Evolutionary conservation across 139 green algal genomes (phyloP).

Genomic region (Eudorina sp.): DNA sequence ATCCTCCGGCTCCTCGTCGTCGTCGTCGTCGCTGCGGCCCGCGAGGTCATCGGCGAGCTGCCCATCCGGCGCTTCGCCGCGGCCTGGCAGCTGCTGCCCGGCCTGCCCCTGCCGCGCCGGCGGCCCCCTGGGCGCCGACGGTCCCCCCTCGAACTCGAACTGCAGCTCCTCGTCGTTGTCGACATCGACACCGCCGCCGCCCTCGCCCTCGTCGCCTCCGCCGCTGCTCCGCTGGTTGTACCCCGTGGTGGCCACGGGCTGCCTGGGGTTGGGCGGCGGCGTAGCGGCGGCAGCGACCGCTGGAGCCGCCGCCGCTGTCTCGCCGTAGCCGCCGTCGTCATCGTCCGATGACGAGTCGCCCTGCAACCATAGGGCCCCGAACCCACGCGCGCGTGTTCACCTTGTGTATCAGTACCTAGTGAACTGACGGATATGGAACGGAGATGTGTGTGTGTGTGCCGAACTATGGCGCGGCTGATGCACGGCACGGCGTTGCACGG

Average conservation of each 20-base stretch:
- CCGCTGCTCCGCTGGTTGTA: background rate
- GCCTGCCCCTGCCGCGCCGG: background rate
- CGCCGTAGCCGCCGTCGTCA: background rate
- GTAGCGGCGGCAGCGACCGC: background rate
- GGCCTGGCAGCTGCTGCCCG: background rate
- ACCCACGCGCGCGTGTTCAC: background rate
- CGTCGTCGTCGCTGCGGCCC: background rate
- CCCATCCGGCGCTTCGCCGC: no score
- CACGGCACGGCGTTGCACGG: no score
- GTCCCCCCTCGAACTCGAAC: conserved; percentile 39
- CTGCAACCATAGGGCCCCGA: background rate
- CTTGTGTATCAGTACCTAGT: no score
- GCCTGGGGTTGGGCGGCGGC: background rate
- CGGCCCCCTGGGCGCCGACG: background rate
- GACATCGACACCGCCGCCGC: background rate
- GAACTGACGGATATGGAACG: no score
- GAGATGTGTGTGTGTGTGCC: no score
- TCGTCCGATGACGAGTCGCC: background rate
- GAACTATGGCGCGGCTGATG: no score
- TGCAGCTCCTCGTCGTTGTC: conserved; percentile 47
- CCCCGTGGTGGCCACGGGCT: background rate
- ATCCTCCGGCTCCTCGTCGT: background rate
- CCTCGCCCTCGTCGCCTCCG: background rate
- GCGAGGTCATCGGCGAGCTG: no score
- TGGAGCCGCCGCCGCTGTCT: background rate